phyloP scores from a whole-genome alignment of 139 green algal species.

The Chlamydomonas asymmetrica region DNA sequence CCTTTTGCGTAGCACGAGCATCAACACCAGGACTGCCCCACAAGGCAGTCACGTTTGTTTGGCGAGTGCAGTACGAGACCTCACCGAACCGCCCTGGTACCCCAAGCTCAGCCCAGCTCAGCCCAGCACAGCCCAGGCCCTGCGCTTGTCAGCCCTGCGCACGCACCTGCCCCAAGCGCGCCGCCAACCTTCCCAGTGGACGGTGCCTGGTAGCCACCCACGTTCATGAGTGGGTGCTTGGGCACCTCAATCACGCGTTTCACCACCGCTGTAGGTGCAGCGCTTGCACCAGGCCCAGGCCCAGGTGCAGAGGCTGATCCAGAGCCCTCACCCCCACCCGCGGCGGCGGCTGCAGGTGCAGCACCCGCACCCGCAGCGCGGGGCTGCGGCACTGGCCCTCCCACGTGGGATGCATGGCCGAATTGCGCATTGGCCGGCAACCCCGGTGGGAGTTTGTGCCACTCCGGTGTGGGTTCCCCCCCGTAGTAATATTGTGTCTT shows the following conservation, averaged over 20 bases:
- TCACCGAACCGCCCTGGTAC: too few relatives aligned
- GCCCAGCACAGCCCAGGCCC: neutral
- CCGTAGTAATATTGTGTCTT: slow-evolving; percentile 78
- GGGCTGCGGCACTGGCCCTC: slow-evolving; percentile 33
- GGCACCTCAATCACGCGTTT: slow-evolving; percentile 19
- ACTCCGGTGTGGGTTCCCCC: slow-evolving; percentile 62
- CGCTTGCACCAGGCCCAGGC: too few relatives aligned
- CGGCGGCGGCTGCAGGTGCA: slow-evolving; percentile 8
- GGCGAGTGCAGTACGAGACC: too few relatives aligned
- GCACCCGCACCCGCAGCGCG: slow-evolving; percentile 6
- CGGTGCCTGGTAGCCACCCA: slow-evolving; percentile 64
- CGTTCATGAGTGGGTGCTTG: slow-evolving; percentile 58
- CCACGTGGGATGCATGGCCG: slow-evolving; percentile 24
- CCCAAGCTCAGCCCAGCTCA: neutral
- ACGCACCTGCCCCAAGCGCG: slow-evolving; percentile 19
- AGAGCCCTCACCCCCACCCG: neutral
- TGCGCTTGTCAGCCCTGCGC: neutral
- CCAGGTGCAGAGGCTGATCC: too few relatives aligned
- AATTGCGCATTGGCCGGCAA: slow-evolving; percentile 59
- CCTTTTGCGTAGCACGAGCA: too few relatives aligned
- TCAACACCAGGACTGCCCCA: too few relatives aligned
- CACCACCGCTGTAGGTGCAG: too few relatives aligned
- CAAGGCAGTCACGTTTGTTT: too few relatives aligned
- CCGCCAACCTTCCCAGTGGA: slow-evolving; percentile 32
- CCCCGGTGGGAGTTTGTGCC: slow-evolving; percentile 55